Evolutionary conservation across 306 rosid species (phyloP).

Genomic region (Gynostemma pentaphyllum): DNA sequence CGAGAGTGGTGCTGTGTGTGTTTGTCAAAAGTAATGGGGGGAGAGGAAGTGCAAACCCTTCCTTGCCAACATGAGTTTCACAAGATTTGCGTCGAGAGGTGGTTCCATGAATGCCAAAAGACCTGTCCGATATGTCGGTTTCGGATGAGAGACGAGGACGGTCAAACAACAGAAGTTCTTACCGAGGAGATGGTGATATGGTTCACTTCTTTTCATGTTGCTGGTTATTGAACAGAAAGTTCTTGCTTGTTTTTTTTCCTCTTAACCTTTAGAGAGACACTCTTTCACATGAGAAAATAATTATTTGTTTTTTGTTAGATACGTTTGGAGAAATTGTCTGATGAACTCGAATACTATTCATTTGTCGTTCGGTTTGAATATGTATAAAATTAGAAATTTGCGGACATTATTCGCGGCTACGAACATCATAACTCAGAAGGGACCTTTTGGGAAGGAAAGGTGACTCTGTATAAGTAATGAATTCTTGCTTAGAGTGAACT

Average conservation of each 20-base stretch:
- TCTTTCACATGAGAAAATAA: background rate
- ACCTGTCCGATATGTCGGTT: constrained; percentile 81
- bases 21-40: constrained; percentile 42
- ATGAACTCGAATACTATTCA: background rate
- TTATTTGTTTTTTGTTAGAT: background rate
- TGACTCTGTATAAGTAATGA: too few relatives aligned
- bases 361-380: background rate
- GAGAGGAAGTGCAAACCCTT: constrained; percentile 39
- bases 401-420: background rate
- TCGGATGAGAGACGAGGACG: constrained; percentile 38
- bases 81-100: constrained; percentile 58
- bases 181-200: constrained; percentile 79
- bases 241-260: background rate
- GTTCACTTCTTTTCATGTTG: constrained; percentile 81
- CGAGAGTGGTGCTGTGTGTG: constrained; percentile 58
- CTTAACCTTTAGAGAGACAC: background rate
- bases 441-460: too few relatives aligned
- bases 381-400: background rate
- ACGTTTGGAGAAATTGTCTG: background rate
- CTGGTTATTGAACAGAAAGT: constrained; percentile 35
- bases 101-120: constrained; percentile 53
- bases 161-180: constrained; percentile 30
- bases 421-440: background rate
- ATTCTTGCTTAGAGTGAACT: too few relatives aligned
- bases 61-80: constrained; percentile 84